Base-by-base conservation (phyloP, 768 basidiomycete species). In the Cyclocybe aegerita region DNA sequence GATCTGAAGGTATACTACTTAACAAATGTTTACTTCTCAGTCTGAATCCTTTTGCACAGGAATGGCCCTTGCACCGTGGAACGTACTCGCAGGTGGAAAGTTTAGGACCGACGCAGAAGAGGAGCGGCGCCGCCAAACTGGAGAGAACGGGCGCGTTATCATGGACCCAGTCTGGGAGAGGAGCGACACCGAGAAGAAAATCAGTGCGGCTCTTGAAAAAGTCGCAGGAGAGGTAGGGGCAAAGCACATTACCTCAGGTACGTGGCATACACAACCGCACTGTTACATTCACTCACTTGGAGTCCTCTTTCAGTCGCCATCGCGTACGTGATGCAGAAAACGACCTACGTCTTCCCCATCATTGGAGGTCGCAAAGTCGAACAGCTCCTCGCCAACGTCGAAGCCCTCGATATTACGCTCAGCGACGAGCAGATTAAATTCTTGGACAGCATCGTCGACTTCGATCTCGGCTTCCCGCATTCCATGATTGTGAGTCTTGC, bases 101-200 rank as follows among this genome's bases (percentile, higher is more conserved):
- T 70, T 87, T 14, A 66, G 80, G 39, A 85, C 82, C 0, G 67
- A 74, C n/a, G 86, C 79, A 10, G 67, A 71, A 47, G 70, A 71
- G 39, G 60, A 65, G 31, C 49, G 49, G 10, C 56, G 65, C 0
- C 50, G 52, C 7, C 41, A 62, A 16, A 60, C 62, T 2, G 69
- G 69, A 6, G 76, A 79, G 52, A 67, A 68, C 0, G 78, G 79
- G 1, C 75, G 77, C 0, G 61, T 36, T 6, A 31, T 68, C 0
- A 48, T 56, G 4, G 50, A 58, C 7, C 45, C 52, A 0, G 49
- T 70, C 23, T 82, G 81, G 81, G 64, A 75, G 57, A 74, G 80
- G 4, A 78, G 49, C 33, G 76, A 77, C 37, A 55, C 66, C 11
- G 76, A 83, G 56, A 66, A 55, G 41, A 67, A 67, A 30, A 63